Base-by-base conservation (phyloP, 495 filamentous ascomycete genomes). In the Xylaria bambusicola region DNA sequence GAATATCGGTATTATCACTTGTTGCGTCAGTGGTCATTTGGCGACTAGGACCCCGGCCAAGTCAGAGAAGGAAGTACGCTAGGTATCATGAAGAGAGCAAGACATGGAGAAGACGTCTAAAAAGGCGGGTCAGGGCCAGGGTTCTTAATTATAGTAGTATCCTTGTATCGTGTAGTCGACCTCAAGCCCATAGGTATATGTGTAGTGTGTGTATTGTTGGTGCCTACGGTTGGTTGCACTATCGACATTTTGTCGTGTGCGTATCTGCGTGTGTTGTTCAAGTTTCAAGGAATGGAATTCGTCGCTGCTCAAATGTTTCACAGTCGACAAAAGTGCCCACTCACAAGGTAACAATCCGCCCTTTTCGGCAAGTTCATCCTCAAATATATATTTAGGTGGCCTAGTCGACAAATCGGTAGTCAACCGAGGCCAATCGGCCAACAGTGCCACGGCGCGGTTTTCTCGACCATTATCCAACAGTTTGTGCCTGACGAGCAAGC, bases 401-500 rank as follows among this genome's bases (percentile, higher is more conserved):
- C 36, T 15, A 38, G 13, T 38, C 36, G 36, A 15, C 36, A 38
- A 15, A 38, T 38, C 10, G n/a, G 13, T 33, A 54, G n/a, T 36
- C 17, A 44, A 36, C 52, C 36, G 36, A 44, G 24, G 13, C 7
- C 4, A 23, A 40, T 18, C 50, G 40, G 40, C 33, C 50, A 38
- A 27, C 50, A 5, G 10, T 33, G 29, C 26, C 50, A 52, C 21
- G 50, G 35, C 35, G 12, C 41, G 10, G 10, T 15, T 6, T 17
- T 44, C 38, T 36, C 29, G 24, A 15, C 29, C 23, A 13, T 54
- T 24, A n/a, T n/a, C n/a, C n/a, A n/a, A 6, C 38, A 13, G 38
- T 54, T 54, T 54, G 52, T 54, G 52, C 52, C 52, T 54, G 52
- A 54, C 35, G n/a, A 29, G 23, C 31, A 18, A n/a, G 8, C 24